Evolutionary conservation across 1,139 yeast species (phyloP).

Genomic region (Hyphopichia wangnamkhiaoensis): DNA sequence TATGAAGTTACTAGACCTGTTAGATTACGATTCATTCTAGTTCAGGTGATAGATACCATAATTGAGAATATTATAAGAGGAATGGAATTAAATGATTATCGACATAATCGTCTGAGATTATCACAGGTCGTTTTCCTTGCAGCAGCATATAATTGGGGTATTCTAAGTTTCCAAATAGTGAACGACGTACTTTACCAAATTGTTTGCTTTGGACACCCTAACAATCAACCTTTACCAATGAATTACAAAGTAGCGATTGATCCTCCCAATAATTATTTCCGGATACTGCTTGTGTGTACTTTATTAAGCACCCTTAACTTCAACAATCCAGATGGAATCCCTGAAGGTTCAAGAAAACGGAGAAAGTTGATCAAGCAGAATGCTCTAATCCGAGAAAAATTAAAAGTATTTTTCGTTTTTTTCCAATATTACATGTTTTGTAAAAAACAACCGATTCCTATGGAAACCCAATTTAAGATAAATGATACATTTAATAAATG

Average conservation of each 20-base stretch:
- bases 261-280: slow-evolving; percentile 67
- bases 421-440: slow-evolving; percentile 76
- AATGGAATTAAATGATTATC: slow-evolving; percentile 63
- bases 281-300: slow-evolving; percentile 56
- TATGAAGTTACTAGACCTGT: slow-evolving; percentile 18
- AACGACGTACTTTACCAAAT: slow-evolving; percentile 60
- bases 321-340: too few species aligned
- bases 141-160: slow-evolving; percentile 51
- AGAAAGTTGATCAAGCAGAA: slow-evolving; percentile 7
- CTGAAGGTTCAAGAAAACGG: neutral
- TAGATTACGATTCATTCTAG: slow-evolving; percentile 28
- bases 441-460: slow-evolving; percentile 65
- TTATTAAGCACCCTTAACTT: slow-evolving; percentile 19
- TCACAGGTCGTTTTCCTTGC: slow-evolving; percentile 63
- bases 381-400: slow-evolving; percentile 19
- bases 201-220: slow-evolving; percentile 67
- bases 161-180: slow-evolving; percentile 51
- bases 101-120: slow-evolving; percentile 60
- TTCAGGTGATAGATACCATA: slow-evolving; percentile 60
- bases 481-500: slow-evolving; percentile 40
- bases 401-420: slow-evolving; percentile 54
- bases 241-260: slow-evolving; percentile 46
- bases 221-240: slow-evolving; percentile 58
- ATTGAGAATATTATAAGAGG: slow-evolving; percentile 67
- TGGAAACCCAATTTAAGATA: slow-evolving; percentile 61